Conservation (phyloP, 2,329 filamentous ascomycete genomes). For the Colletotrichum sp. region DNA sequence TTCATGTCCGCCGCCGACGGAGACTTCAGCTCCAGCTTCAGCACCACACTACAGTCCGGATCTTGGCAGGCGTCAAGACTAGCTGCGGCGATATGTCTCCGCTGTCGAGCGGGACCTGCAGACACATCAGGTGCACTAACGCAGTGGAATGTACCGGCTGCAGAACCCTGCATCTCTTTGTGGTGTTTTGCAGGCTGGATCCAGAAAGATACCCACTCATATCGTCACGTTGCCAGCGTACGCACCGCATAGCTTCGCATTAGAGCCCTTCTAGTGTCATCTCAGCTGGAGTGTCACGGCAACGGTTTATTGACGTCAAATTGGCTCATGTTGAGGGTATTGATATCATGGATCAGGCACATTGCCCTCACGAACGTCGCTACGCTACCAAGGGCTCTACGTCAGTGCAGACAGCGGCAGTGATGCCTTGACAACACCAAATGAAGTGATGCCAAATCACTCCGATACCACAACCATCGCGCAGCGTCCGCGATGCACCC, state of each 20-base stretch:
- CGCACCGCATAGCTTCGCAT: not conserved
- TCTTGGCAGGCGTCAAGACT: not conserved
- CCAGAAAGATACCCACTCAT: not conserved
- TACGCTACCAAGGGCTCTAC: not conserved
- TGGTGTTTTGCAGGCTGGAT: not conserved
- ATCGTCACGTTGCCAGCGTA: not conserved
- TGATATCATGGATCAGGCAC: not conserved
- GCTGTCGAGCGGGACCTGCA: conserved; percentile 4
- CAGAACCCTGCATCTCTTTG: conserved; percentile 11
- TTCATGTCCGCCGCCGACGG: not conserved
- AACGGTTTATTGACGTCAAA: not conserved
- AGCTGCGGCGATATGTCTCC: not conserved
- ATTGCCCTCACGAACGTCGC: not conserved
- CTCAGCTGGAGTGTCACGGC: not conserved
- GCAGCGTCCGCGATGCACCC: not conserved
- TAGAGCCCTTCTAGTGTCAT: not conserved
- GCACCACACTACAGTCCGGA: not conserved
- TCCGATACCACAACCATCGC: not conserved
- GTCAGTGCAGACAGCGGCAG: not conserved
- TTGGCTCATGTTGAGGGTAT: not conserved
- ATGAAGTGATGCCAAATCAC: not conserved
- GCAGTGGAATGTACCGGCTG: not conserved
- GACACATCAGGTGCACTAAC: not conserved
- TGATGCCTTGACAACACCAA: not conserved
- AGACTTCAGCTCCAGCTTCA: not conserved